Evolutionary conservation across 106 monocot genomes (phyloP), one percentile per base, ranked within the genome.

Genomic region (Triglochin maritima): DNA sequence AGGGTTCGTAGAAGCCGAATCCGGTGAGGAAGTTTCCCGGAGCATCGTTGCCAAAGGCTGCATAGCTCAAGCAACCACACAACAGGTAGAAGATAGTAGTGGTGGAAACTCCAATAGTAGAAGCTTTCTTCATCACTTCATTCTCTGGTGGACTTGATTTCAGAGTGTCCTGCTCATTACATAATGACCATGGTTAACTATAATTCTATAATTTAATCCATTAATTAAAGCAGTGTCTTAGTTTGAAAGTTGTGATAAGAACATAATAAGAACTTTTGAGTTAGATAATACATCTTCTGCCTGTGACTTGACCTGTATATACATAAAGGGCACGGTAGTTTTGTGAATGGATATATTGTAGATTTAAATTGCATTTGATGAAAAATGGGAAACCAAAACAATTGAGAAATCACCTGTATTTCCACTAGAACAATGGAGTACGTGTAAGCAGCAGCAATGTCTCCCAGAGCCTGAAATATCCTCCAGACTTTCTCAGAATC

Each of bases 381-480:
- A 29, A 29, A 29, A 29, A 29, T 29, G 29, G n/a, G 58, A n/a
- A 11, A 59, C 6, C 15, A 59, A 59, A 12, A 59, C 60, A 44
- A 44, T 52, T 0, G 9, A 1, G 11, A 44, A 29, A 11, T 65
- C 44, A 87, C 90, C 84, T 91, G 84, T 55, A 91, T 91, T 74
- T 91, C 87, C 51, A 87, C 72, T 6, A 91, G 80, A 52, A 85
- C 84, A 46, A 67, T 80, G 14, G 87, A 86, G 75, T 76, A 91
- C 48, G 81, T 56, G 53, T 84, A 91, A 0, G 84, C 90, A 62
- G 84, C 87, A 50, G 90, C 91, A 7, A 92, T 83, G 63, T 92
- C 68, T 49, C 87, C 91, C 9, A 92, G 57, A 50, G 87, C 70
- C 62, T 87, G 91, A 60, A 87, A 88, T 0, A 69, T 76, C 65